Percentiles rank a stretch among this genome's conserved stretches.
Conservation (phyloP, 495 filamentous ascomycete species). For the Hypoxylon rickii region DNA sequence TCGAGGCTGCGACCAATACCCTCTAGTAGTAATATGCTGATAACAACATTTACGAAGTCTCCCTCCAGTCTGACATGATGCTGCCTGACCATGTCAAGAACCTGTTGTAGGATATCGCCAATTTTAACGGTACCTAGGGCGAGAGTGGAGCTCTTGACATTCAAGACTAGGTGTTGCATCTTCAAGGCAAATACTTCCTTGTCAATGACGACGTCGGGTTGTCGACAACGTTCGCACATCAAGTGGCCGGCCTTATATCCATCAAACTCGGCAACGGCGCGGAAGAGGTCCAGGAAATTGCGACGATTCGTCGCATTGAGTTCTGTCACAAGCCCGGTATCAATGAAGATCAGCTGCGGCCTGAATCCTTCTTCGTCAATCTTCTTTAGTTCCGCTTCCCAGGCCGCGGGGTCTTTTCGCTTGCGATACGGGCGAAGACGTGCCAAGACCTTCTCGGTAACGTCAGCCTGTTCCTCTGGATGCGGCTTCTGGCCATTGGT, state of each 20-base stretch:
- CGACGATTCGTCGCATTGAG: constrained; percentile 81
- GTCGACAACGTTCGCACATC: constrained; percentile 93
- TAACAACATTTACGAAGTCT: constrained; percentile 98
- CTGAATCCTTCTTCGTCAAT: constrained; percentile 92
- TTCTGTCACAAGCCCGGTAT: constrained; percentile 94
- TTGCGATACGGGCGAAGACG: constrained; percentile 74
- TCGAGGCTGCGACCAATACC: constrained; percentile 90
- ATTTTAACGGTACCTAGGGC: constrained; percentile 95
- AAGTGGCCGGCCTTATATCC: constrained; percentile 93
- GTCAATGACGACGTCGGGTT: constrained; percentile 86
- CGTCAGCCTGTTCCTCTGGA: constrained; percentile 67
- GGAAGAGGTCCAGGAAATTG: constrained; percentile 97
- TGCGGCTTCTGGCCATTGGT: constrained; percentile 42
- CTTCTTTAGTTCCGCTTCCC: constrained; percentile 71
- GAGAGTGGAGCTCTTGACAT: constrained; percentile 86
- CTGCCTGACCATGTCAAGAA: constrained; percentile 85
- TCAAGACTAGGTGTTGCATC: constrained; percentile 94
- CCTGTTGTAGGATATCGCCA: constrained; percentile 89
- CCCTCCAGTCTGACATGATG: constrained; percentile 97
- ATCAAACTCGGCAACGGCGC: constrained; percentile 94
- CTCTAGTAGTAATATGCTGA: constrained; percentile 90
- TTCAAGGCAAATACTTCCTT: constrained; percentile 87
- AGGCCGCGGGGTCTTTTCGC: constrained; percentile 59
- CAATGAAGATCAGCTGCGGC: constrained; percentile 96
- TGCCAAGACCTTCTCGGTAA: constrained; percentile 82